phyloP scores from a whole-genome alignment of 179 eudicot genomes.

The Patellifolia procumbens region DNA sequence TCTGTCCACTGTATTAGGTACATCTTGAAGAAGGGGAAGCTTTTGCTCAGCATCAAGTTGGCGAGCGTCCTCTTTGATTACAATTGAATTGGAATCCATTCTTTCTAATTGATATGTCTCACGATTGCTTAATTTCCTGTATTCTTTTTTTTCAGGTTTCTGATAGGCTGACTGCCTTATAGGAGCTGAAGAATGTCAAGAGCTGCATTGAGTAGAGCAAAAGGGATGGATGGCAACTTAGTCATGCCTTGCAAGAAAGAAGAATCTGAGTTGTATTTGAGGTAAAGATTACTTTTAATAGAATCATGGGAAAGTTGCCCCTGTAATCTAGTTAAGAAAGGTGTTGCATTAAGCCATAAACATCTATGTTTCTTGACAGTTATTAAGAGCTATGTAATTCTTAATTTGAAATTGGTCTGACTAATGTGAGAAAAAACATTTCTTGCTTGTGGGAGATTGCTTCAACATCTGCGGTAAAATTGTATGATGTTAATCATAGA shows the following conservation, averaged over 20 bases:
- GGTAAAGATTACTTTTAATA: constrained; percentile 36
- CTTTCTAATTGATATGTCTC: background rate
- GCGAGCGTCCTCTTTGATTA: constrained; percentile 28
- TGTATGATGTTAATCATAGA: background rate
- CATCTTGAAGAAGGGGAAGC: constrained; percentile 47
- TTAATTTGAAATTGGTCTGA: background rate
- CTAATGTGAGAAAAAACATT: background rate
- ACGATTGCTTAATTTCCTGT: background rate
- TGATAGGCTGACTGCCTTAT: constrained; percentile 21
- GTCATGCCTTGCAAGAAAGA: constrained; percentile 68
- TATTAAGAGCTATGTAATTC: background rate
- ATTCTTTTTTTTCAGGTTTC: constrained; percentile 17
- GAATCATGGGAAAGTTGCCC: constrained; percentile 16
- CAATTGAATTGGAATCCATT: constrained; percentile 42
- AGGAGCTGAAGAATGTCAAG: constrained; percentile 8
- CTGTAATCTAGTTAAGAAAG: constrained; percentile 23
- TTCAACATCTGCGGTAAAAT: background rate
- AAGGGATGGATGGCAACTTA: constrained; percentile 40
- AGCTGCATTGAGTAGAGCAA: constrained; percentile 28
- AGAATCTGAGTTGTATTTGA: constrained; percentile 29
- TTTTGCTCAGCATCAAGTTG: constrained; percentile 35
- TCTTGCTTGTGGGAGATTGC: background rate
- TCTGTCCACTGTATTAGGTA: constrained; percentile 40
- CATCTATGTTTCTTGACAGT: background rate
- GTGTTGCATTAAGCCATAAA: too few species aligned